Evolutionary conservation across 2,329 filamentous ascomycete genomes (phyloP).

Genomic region (Balansia obtecta): DNA sequence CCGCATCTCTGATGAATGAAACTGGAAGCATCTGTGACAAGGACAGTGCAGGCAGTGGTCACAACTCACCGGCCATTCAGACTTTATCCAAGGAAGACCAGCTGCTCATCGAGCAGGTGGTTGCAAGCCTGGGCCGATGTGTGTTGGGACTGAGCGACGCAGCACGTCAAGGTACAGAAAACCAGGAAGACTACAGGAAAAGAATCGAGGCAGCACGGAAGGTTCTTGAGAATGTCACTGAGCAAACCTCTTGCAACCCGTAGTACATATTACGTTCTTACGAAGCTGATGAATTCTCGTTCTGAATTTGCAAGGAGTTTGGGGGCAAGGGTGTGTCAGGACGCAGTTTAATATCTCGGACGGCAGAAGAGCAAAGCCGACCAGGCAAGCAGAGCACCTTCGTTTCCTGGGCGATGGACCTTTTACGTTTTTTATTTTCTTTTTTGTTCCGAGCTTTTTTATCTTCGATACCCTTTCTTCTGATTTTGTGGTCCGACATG

Average conservation of each 20-base stretch:
- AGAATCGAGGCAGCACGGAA: conserved; percentile 63
- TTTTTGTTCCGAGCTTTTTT: neutral
- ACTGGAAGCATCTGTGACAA: conserved; percentile 29
- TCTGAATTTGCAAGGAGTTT: neutral
- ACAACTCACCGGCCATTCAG: conserved; percentile 31
- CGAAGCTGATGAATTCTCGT: conserved; percentile 1
- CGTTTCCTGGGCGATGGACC: neutral
- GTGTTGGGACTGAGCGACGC: conserved; percentile 45
- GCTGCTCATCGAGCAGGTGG: conserved; percentile 44
- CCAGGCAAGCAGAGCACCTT: neutral
- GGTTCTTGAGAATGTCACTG: conserved; percentile 42
- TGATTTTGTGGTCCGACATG: conserved; percentile 3
- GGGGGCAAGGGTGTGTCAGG: too few species aligned
- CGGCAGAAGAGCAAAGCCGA: neutral
- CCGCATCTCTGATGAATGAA: conserved; percentile 35
- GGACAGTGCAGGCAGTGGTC: conserved; percentile 16
- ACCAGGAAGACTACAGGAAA: conserved; percentile 52
- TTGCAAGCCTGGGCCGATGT: conserved; percentile 47
- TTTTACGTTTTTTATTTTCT: neutral
- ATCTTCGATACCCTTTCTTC: conserved; percentile 16
- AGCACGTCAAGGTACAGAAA: conserved; percentile 42
- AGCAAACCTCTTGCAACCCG: neutral
- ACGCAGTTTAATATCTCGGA: too few species aligned
- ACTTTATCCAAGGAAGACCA: conserved; percentile 43
- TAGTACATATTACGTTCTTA: neutral